Evolutionary conservation across 305 asterid species (phyloP).

Genomic region (Fraxinus platypoda): DNA sequence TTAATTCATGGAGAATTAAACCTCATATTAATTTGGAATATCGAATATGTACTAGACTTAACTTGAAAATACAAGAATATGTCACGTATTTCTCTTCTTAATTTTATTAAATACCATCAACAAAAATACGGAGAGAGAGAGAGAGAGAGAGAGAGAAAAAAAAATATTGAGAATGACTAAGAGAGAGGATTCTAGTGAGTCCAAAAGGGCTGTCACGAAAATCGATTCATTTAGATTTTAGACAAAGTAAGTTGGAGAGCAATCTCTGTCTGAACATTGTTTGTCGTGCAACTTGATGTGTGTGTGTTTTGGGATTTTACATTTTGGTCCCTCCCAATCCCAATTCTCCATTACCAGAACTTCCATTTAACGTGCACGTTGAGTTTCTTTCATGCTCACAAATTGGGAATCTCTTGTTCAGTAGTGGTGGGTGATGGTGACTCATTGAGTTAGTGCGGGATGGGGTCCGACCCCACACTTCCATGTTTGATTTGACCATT

Average conservation of each 20-base stretch:
- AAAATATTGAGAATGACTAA: background rate
- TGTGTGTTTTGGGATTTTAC: background rate
- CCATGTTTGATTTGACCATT: conserved; percentile 24
- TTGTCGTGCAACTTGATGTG: conserved; percentile 15
- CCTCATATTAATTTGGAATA: background rate
- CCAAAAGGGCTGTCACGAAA: background rate
- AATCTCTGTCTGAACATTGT: conserved; percentile 29
- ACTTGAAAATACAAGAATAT: background rate
- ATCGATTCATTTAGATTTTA: background rate
- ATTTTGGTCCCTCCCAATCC: background rate
- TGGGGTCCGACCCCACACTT: conserved; percentile 14
- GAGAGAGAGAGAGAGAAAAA: too few species aligned
- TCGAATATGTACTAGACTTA: background rate
- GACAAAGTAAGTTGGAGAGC: conserved; percentile 15
- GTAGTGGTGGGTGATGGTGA: conserved; percentile 11
- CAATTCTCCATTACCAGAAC: background rate
- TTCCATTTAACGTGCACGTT: background rate
- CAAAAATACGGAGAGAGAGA: background rate
- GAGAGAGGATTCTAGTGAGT: background rate
- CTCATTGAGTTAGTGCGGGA: background rate
- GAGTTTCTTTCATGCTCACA: conserved; percentile 15
- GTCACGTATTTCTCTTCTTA: background rate
- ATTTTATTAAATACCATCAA: background rate
- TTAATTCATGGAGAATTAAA: background rate
- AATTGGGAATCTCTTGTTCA: conserved; percentile 27